Conservation (phyloP, 106 monocot species). For the Dioscorea alata region DNA sequence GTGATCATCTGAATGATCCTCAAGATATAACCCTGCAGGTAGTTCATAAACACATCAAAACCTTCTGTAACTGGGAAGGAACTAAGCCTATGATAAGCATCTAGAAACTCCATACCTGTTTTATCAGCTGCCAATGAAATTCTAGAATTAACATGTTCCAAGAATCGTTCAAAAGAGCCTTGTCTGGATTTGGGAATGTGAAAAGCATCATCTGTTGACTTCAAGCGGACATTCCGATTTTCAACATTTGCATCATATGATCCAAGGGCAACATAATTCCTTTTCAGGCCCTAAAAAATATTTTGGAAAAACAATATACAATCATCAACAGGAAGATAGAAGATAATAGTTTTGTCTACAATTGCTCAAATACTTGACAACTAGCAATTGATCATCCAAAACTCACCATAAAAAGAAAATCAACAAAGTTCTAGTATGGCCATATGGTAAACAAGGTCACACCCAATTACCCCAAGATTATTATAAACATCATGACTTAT, state of each 20-base stretch:
- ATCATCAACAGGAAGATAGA: too few species aligned
- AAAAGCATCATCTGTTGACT: slow-evolving; percentile 5
- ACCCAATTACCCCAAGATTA: too few species aligned
- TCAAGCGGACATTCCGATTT: slow-evolving; percentile 11
- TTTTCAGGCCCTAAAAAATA: slow-evolving; percentile 20
- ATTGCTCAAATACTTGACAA: too few species aligned
- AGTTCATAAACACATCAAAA: slow-evolving; percentile 1
- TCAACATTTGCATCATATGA: slow-evolving; percentile 15
- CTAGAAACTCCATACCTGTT: slow-evolving; percentile 8
- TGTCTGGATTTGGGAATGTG: slow-evolving; percentile 3
- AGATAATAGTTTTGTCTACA: too few species aligned
- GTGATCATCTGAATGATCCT: slow-evolving; percentile 11
- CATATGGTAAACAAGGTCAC: too few species aligned
- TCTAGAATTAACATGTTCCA: slow-evolving; percentile 9
- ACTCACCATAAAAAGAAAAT: too few species aligned
- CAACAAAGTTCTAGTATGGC: too few species aligned
- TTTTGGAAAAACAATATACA: not conserved
- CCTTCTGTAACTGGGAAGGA: slow-evolving; percentile 2
- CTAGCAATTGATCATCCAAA: too few species aligned
- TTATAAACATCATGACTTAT: too few species aligned
- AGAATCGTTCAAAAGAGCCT: slow-evolving; percentile 1
- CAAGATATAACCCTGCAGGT: not conserved
- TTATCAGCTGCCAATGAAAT: slow-evolving; percentile 7
- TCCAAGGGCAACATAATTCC: slow-evolving; percentile 13
- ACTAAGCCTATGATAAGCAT: not conserved